Evolutionary conservation across 2,329 filamentous ascomycete genomes (phyloP).

Genomic region (Hypoxylon sp.): DNA sequence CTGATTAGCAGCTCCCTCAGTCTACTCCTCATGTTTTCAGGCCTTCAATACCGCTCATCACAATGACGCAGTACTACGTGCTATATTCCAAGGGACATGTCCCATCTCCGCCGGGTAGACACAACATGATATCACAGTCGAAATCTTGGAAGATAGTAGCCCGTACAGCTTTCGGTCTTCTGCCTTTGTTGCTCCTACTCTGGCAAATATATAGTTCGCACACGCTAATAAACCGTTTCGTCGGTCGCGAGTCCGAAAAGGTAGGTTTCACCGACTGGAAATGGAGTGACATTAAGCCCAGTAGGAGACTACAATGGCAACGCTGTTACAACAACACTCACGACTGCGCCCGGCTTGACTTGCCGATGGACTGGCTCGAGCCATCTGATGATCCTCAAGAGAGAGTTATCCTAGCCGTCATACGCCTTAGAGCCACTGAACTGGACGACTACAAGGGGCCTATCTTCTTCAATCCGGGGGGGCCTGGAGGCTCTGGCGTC

Average conservation of each 20-base stretch:
- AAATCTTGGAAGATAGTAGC: constrained; percentile 14
- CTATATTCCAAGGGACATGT: constrained; percentile 13
- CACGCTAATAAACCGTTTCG: constrained; percentile 1
- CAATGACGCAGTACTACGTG: constrained; percentile 24
- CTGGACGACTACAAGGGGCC: constrained; percentile 52
- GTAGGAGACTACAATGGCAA: constrained; percentile 55
- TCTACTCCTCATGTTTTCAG: constrained; percentile 7
- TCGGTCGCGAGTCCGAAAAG: neutral
- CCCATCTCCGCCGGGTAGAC: neutral
- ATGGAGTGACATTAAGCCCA: constrained; percentile 53
- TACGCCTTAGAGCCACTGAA: constrained; percentile 56
- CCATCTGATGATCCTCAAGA: constrained; percentile 51
- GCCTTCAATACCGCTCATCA: neutral
- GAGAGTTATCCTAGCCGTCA: constrained; percentile 57
- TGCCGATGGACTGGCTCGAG: constrained; percentile 60
- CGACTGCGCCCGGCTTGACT: constrained; percentile 58
- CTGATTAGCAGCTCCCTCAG: neutral
- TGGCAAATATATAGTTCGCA: constrained; percentile 5
- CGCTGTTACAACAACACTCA: constrained; percentile 55
- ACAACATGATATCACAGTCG: constrained; percentile 17
- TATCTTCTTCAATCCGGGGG: constrained; percentile 60
- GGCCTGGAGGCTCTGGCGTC: constrained; percentile 66
- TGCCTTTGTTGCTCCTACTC: constrained; percentile 24
- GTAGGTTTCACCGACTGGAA: constrained; percentile 21
- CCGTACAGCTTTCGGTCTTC: constrained; percentile 2